A percentile compares a stretch with the other conserved stretches of the same genome.
phyloP scores from a whole-genome alignment of 2,329 filamentous ascomycete genomes.

The Helotiales sp. region DNA sequence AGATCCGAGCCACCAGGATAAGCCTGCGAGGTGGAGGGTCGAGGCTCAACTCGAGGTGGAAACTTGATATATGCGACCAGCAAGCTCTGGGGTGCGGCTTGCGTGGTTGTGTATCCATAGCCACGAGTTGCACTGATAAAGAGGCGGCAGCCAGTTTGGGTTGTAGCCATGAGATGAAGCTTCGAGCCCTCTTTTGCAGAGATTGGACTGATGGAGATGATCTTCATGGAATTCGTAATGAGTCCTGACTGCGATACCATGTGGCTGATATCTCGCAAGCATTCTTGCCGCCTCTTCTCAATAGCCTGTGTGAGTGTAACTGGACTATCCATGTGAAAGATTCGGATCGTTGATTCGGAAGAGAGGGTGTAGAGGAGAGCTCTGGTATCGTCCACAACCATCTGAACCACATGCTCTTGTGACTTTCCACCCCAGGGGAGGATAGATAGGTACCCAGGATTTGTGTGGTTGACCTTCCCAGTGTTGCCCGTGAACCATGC shows the following conservation, averaged over 20 bases:
- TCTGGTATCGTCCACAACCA: constrained; percentile 86
- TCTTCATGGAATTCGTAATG: constrained; percentile 70
- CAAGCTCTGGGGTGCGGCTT: constrained; percentile 83
- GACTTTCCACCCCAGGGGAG: constrained; percentile 60
- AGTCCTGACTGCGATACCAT: constrained; percentile 78
- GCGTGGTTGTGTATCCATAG: constrained; percentile 65
- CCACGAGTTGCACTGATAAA: constrained; percentile 86
- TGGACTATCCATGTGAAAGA: constrained; percentile 80
- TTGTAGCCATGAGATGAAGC: constrained; percentile 87
- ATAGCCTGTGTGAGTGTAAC: constrained; percentile 67
- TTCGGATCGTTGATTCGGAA: constrained; percentile 83
- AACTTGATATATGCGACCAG: constrained; percentile 97
- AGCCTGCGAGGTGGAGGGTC: constrained; percentile 37
- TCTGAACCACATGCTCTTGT: constrained; percentile 73
- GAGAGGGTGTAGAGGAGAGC: constrained; percentile 92
- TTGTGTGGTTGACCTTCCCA: constrained; percentile 87
- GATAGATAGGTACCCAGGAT: constrained; percentile 70
- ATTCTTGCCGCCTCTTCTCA: constrained; percentile 64
- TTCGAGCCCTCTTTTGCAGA: constrained; percentile 78
- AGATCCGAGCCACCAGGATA: constrained; percentile 27
- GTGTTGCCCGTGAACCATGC: constrained; percentile 93
- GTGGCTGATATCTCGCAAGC: constrained; percentile 78
- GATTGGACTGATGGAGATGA: constrained; percentile 87
- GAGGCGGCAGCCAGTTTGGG: constrained; percentile 86
- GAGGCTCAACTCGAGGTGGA: constrained; percentile 62